phyloP scores from a whole-genome alignment of 176 grass and related monocot genomes.

The Saccharum spontaneum region DNA sequence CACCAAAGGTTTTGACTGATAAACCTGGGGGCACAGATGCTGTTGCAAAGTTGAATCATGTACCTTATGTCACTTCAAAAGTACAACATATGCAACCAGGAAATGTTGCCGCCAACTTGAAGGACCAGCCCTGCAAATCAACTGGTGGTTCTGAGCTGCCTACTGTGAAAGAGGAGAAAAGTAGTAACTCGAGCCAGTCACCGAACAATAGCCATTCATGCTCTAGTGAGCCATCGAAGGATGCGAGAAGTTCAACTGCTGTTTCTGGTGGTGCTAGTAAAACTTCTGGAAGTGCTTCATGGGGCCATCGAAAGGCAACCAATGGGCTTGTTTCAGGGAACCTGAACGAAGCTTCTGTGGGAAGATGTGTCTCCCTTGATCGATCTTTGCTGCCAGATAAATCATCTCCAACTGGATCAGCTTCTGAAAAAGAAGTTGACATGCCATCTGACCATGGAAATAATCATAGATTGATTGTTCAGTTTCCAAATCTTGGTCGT shows the following conservation, averaged over 20 bases:
- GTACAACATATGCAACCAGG: slow-evolving; percentile 27
- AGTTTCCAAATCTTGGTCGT: slow-evolving; percentile 68
- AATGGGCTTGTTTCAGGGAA: slow-evolving; percentile 60
- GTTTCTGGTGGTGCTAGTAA: slow-evolving; percentile 68
- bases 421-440: slow-evolving; percentile 62
- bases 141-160: slow-evolving; percentile 41
- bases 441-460: slow-evolving; percentile 51
- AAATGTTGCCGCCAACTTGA: slow-evolving; percentile 26
- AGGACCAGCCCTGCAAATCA: slow-evolving; percentile 48
- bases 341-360: slow-evolving; percentile 53
- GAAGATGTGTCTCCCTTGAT: slow-evolving; percentile 53
- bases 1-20: slow-evolving; percentile 46
- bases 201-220: slow-evolving; percentile 89
- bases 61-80: slow-evolving; percentile 34
- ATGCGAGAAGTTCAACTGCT: slow-evolving; percentile 81
- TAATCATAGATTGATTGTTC: slow-evolving; percentile 72
- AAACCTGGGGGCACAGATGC: slow-evolving; percentile 47
- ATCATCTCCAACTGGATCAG: slow-evolving; percentile 53
- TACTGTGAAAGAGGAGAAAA: slow-evolving; percentile 79
- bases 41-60: slow-evolving; percentile 29
- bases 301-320: slow-evolving; percentile 51
- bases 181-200: slow-evolving; percentile 85
- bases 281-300: slow-evolving; percentile 58
- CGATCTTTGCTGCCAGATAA: slow-evolving; percentile 55
- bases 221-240: slow-evolving; percentile 84